Base-by-base conservation (phyloP, 371 early-diverging fungal genomes). In the Umbelopsis sp. region DNA sequence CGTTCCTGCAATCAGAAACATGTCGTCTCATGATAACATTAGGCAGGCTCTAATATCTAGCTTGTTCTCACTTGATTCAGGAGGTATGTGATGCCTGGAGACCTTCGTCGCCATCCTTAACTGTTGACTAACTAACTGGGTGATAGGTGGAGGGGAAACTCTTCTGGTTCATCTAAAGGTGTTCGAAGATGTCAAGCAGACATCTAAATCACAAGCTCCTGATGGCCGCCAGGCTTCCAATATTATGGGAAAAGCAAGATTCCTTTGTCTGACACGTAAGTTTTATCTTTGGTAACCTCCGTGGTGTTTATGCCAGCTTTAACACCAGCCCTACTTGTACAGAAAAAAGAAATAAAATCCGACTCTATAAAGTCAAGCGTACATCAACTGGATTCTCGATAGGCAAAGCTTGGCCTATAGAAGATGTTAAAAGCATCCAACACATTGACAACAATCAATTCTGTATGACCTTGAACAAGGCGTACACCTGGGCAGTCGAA, bases 321-420 rank as follows among this genome's bases (percentile, higher is more conserved):
- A 48, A 14, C 24, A 3, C 48, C 38, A 24, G 46, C 16, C 41
- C 10, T 20, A 50, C 20, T 24, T 22, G 24, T 52, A 37, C 65
- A 81, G 83, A 77, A 70, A 80, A 80, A 71, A 82, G 80, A 37
- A 83, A 79, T 66, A 79, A 79, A 65, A 75, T 81, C 16, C 83
- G 86, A 12, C 72, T 88, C 20, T 80, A 84, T 65, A 88, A 88
- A 65, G 82, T 82, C 20, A 88, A 86, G 62, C 79, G 85, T 72
- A 84, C 76, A 38, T 83, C 86, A 44, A 82, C 77, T 12, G 84
- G 86, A 2, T 88, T 84, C 63, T 81, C 84, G 50, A 79, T 84
- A 32, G 84, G 82, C 63, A 88, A 83, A 70, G 76, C 81, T 4
- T 88, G 88, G 88, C 71, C 79, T 53, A 68, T 88, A 41, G 88